These are phyloP conservation scores for Mucor circinelloides DNA, from an alignment of 371 early-diverging fungal species.

Conservation along the genomic window DNA sequence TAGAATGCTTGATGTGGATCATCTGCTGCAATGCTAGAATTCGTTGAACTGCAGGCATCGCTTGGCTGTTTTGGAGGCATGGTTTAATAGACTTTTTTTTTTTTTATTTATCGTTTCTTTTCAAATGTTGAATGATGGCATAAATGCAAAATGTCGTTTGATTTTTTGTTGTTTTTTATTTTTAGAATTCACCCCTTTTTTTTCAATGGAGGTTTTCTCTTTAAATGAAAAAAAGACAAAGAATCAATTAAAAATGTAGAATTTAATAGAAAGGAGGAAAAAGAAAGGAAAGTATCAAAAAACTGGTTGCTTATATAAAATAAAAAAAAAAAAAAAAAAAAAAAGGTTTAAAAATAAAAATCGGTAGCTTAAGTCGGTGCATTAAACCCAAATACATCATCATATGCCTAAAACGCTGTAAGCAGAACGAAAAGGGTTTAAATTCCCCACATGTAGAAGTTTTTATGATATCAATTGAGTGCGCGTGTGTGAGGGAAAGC, in stretches of 20 bases:
- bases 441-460: background rate
- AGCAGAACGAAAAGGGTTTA: background rate
- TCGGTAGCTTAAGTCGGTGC: conserved; percentile 40
- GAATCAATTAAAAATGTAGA: background rate
- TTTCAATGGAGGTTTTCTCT: background rate
- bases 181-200: background rate
- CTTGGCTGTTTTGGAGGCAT: conserved; percentile 16
- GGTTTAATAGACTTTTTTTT: background rate
- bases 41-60: background rate
- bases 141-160: background rate
- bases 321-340: conserved; percentile 17
- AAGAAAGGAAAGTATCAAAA: background rate
- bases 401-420: conserved; percentile 15
- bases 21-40: background rate
- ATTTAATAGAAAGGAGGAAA: conserved; percentile 1
- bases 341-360: conserved; percentile 23
- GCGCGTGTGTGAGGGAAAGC: background rate
- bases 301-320: conserved; percentile 17
- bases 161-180: background rate
- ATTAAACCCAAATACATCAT: conserved; percentile 19
- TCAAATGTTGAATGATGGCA: background rate
- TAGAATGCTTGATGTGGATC: conserved; percentile 4
- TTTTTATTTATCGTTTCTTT: background rate
- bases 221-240: background rate
- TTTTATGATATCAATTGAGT: background rate